Conservation (phyloP, 805 yeast species). For the Ogataea salicorniae region DNA sequence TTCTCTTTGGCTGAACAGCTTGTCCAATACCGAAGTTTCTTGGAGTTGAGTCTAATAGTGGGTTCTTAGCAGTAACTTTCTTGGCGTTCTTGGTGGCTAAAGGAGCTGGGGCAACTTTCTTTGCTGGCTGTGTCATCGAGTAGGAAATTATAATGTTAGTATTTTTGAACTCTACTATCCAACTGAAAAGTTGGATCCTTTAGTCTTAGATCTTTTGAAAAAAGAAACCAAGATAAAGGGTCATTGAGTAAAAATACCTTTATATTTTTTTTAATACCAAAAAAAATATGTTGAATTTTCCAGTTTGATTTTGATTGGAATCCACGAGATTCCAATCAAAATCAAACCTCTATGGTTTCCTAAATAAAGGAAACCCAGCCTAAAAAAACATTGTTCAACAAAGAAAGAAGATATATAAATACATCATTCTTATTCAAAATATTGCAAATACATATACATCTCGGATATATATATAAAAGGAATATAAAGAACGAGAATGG, state of each 20-base stretch:
- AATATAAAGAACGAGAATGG: slow-evolving; percentile 19
- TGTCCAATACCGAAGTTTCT: slow-evolving; percentile 97
- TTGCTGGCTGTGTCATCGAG: slow-evolving; percentile 38
- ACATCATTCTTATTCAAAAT: slow-evolving; percentile 10
- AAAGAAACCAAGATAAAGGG: slow-evolving; percentile 8
- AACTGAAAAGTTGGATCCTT: background rate
- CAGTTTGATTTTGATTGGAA: no score
- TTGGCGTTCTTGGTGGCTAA: slow-evolving; percentile 69
- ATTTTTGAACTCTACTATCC: slow-evolving; percentile 17
- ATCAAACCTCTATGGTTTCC: slow-evolving; percentile 1
- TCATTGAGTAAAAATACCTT: slow-evolving; percentile 23
- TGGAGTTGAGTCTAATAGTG: slow-evolving; percentile 85
- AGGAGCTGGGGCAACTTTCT: slow-evolving; percentile 98
- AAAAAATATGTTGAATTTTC: background rate
- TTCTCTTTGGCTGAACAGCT: slow-evolving; percentile 89
- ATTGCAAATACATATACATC: slow-evolving; percentile 3
- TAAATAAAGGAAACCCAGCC: slow-evolving; percentile 9
- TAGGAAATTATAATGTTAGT: slow-evolving; percentile 23
- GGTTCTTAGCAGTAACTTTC: slow-evolving; percentile 57
- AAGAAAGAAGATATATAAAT: slow-evolving; percentile 12
- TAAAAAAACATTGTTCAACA: slow-evolving; percentile 6
- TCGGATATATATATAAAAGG: slow-evolving; percentile 10
- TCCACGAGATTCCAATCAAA: background rate
- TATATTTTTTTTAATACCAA: background rate
- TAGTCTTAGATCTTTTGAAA: slow-evolving; percentile 5